A percentile compares a stretch with the other conserved stretches of the same genome.
These are phyloP conservation scores for Fusarium guadeloupense DNA, from an alignment of 2,329 filamentous ascomycete genomes.

Conservation along the genomic window DNA sequence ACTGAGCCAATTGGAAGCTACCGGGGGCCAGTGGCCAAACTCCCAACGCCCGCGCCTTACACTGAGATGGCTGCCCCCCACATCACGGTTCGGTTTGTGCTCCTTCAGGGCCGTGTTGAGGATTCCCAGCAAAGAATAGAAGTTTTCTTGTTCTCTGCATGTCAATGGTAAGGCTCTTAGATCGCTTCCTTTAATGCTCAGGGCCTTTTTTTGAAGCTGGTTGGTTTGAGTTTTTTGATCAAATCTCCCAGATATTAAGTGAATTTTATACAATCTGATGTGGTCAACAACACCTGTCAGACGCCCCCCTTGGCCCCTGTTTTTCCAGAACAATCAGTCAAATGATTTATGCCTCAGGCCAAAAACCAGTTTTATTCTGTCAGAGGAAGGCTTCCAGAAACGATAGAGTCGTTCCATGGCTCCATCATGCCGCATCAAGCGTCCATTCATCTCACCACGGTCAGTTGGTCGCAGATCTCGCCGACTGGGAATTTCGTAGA, in stretches of 20 bases:
- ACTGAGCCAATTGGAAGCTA: constrained; percentile 18
- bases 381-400: constrained; percentile 37
- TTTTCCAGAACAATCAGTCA: constrained; percentile 32
- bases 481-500: constrained; percentile 26
- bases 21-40: constrained; percentile 25
- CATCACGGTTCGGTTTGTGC: constrained; percentile 20
- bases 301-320: constrained; percentile 19
- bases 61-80: constrained; percentile 37
- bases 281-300: constrained; percentile 27
- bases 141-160: constrained; percentile 11
- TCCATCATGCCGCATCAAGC: constrained; percentile 28
- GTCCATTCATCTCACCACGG: constrained; percentile 20
- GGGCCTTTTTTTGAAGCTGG: constrained; percentile 4
- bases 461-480: constrained; percentile 36
- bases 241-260: constrained; percentile 15
- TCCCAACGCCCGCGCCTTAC: constrained; percentile 34
- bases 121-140: constrained; percentile 6
- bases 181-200: background rate
- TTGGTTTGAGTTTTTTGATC: background rate
- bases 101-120: constrained; percentile 6
- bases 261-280: constrained; percentile 7
- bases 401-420: constrained; percentile 32
- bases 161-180: constrained; percentile 7
- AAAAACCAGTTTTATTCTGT: constrained; percentile 17
- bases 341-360: constrained; percentile 28